These are phyloP conservation scores for Phialophora tarda DNA, from an alignment of 2,329 filamentous ascomycete genomes.

Conservation along the genomic window DNA sequence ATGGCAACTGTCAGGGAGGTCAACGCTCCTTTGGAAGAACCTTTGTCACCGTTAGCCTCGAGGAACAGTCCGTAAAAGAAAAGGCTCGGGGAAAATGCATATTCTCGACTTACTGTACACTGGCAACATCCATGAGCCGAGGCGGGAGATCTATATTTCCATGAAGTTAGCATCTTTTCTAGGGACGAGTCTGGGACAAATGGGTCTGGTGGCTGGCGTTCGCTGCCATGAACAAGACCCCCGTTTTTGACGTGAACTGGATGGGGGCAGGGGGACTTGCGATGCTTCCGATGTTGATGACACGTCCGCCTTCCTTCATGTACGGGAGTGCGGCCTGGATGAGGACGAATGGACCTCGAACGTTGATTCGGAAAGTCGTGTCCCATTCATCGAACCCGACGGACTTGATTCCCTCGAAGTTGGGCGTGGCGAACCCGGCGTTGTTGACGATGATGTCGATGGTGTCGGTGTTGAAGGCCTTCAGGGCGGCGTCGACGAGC, in stretches of 20 bases:
- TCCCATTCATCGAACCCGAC: constrained; percentile 54
- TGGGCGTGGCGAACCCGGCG: constrained; percentile 27
- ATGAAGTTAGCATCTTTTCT: background rate
- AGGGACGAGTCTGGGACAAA: background rate
- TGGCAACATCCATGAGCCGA: constrained; percentile 30
- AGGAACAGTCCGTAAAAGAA: background rate
- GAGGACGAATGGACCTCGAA: constrained; percentile 63
- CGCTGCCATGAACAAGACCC: too few relatives aligned
- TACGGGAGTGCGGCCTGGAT: constrained; percentile 58
- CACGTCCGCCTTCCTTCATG: constrained; percentile 55
- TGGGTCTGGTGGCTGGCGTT: background rate
- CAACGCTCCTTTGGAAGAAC: constrained; percentile 62
- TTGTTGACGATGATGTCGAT: constrained; percentile 40
- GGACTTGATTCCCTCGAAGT: constrained; percentile 25
- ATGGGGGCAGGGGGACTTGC: background rate
- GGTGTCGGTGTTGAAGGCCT: constrained; percentile 29
- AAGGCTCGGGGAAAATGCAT: background rate
- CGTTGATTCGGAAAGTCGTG: constrained; percentile 57
- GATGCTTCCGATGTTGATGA: constrained; percentile 52
- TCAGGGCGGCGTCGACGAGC: constrained; percentile 32
- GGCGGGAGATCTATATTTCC: constrained; percentile 25
- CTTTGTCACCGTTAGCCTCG: background rate
- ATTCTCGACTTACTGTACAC: constrained; percentile 53
- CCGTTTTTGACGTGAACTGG: background rate
- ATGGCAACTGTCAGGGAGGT: constrained; percentile 63